phyloP scores from a whole-genome alignment of 345 rosid species.

The Citrus maxima region DNA sequence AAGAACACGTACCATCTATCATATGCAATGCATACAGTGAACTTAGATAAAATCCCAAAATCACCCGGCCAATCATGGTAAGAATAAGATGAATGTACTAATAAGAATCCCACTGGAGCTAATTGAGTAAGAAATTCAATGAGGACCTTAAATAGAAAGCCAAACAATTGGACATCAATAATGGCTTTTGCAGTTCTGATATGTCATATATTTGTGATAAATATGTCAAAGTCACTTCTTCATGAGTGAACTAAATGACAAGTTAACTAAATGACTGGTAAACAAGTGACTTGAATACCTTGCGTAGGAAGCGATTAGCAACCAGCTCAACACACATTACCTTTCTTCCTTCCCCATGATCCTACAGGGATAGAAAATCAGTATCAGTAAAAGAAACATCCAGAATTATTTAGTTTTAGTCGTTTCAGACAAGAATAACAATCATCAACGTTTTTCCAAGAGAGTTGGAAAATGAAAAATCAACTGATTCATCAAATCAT shows the following conservation, averaged over 20 bases:
- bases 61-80: neutral
- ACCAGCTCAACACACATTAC: conserved; percentile 90
- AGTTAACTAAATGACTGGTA: neutral
- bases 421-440: neutral
- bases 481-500: neutral
- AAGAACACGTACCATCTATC: conserved; percentile 88
- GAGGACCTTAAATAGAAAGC: neutral
- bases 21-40: conserved; percentile 1
- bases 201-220: neutral
- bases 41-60: neutral
- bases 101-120: neutral
- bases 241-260: neutral
- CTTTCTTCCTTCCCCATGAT: conserved; percentile 43
- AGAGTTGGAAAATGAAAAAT: no score
- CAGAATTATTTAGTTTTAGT: neutral
- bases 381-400: neutral
- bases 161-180: neutral
- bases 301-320: conserved; percentile 89
- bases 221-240: neutral
- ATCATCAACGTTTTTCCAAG: neutral
- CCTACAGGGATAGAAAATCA: conserved; percentile 31
- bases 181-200: neutral
- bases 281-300: conserved; percentile 39
- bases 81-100: neutral
- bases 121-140: neutral